Percentiles rank a stretch among this genome's conserved stretches.
phyloP scores from a whole-genome alignment of 306 rosid genomes.

The Glycine soja region DNA sequence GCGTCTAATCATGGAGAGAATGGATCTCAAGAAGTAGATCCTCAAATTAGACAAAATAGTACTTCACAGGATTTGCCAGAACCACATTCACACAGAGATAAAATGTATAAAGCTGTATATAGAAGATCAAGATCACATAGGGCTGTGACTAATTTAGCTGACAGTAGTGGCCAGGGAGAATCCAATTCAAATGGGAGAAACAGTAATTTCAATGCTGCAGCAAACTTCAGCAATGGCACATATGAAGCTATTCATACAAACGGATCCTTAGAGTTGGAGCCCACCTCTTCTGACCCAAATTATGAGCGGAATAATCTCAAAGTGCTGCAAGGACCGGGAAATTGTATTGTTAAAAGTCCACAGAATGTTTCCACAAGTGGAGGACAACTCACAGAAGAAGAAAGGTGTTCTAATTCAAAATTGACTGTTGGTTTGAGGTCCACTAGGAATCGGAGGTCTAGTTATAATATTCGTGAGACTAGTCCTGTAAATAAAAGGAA shows the following conservation, averaged over 20 bases:
- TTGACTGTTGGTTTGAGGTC: slow-evolving; percentile 88
- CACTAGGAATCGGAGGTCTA: slow-evolving; percentile 77
- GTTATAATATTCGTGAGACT: slow-evolving; percentile 57
- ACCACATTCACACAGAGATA: slow-evolving; percentile 59
- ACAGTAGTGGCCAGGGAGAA: slow-evolving; percentile 62
- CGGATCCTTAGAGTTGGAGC: slow-evolving; percentile 62
- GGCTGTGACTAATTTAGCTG: slow-evolving; percentile 58
- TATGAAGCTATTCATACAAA: slow-evolving; percentile 56
- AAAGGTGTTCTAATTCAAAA: slow-evolving; percentile 76
- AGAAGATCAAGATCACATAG: slow-evolving; percentile 74
- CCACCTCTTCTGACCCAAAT: slow-evolving; percentile 52
- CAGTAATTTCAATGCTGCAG: slow-evolving; percentile 52
- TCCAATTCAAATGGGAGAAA: slow-evolving; percentile 66
- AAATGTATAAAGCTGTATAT: slow-evolving; percentile 83
- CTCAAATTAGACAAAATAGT: slow-evolving; percentile 50
- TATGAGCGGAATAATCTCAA: slow-evolving; percentile 52
- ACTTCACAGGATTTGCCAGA: slow-evolving; percentile 54
- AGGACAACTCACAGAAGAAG: slow-evolving; percentile 63
- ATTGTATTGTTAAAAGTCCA: slow-evolving; percentile 56
- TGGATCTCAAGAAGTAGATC: slow-evolving; percentile 56
- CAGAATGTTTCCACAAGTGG: slow-evolving; percentile 52
- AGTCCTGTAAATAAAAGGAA: slow-evolving; percentile 69
- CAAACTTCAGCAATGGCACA: slow-evolving; percentile 56
- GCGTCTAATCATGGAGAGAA: slow-evolving; percentile 57
- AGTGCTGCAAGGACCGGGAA: slow-evolving; percentile 57